Evolutionary conservation across 768 basidiomycete species (phyloP), one percentile per base, ranked within the genome.

Genomic region (Cytidiella melzeri): DNA sequence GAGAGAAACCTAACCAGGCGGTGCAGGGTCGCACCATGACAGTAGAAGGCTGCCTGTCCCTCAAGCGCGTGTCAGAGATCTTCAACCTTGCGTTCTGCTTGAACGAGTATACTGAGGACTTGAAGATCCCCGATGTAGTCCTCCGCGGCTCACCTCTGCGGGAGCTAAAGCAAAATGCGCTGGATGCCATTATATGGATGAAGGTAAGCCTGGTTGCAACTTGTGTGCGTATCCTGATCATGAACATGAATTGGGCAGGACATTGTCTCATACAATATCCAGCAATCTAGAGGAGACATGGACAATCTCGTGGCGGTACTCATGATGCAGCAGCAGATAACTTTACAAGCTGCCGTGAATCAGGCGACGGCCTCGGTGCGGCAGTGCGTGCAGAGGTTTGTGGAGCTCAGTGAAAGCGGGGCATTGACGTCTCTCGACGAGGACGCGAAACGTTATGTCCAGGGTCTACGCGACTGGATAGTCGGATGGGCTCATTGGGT

Each of bases 401-500:
- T 59, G 37, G 45, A 24, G 28, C 28, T 60, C 52, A 45, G 63
- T 43, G 45, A 13, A 19, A 23, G 43, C 12, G 15, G 20, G 5
- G 39, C 13, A 10, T 30, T 51, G 28, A 45, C 21, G 30, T 52
- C 11, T 34, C 50, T 64, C 46, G 54, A 58, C 43, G 53, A 40
- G 42, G 67, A 71, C 44, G 60, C 63, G 23, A 57, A 55, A 19
- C 62, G 55, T 3, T 81, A 78, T 55, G 62, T 78, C 24, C 72
- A 65, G n/a, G 75, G 74, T 5, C 60, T 84, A 24, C 73, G 74
- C 28, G 76, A 82, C 51, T 77, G 72, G 53, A 70, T 84, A 34
- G 68, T 73, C 2, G 83, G 83, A 6, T 69, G 67, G n/a, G 56
- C 79, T n/a, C 75, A 83, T 55, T 84, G 82, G 82, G 51, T 72